Evolutionary conservation across 139 green algal species (phyloP).

Genomic region (Closterium sp.): DNA sequence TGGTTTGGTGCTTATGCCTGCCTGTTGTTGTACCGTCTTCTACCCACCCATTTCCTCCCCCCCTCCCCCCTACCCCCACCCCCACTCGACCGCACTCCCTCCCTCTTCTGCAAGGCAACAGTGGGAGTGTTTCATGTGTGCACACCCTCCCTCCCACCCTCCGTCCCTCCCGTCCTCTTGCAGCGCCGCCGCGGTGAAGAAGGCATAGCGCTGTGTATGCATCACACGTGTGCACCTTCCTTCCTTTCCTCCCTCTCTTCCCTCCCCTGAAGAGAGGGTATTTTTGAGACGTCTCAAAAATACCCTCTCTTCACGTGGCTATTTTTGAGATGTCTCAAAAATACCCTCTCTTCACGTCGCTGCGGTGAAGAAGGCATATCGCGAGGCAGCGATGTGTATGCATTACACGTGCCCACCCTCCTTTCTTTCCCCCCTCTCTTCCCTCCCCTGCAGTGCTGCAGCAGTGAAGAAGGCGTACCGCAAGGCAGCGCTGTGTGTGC

Average conservation of each 20-base stretch:
- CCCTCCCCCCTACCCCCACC: not conserved
- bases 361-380: constrained; percentile 53
- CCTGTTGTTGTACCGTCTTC: too few species aligned
- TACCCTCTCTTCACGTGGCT: too few species aligned
- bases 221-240: constrained; percentile 52
- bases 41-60: too few species aligned
- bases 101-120: too few species aligned
- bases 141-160: too few species aligned
- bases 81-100: not conserved
- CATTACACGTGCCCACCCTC: constrained; percentile 50
- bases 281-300: too few species aligned
- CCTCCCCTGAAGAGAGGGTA: constrained; percentile 37
- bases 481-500: constrained; percentile 54
- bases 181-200: constrained; percentile 49
- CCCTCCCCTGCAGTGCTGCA: not conserved
- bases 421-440: constrained; percentile 39
- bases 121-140: too few species aligned
- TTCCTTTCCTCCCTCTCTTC: constrained; percentile 23
- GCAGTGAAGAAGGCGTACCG: constrained; percentile 56
- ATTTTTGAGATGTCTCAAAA: too few species aligned
- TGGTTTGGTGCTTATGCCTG: too few species aligned
- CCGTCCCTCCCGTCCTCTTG: too few species aligned
- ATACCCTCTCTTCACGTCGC: too few species aligned
- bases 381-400: constrained; percentile 50
- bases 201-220: constrained; percentile 47